Percentiles rank a stretch among this genome's conserved stretches.
Conservation (phyloP, 1,284 basidiomycete genomes). For the Ustilago loliicola region DNA sequence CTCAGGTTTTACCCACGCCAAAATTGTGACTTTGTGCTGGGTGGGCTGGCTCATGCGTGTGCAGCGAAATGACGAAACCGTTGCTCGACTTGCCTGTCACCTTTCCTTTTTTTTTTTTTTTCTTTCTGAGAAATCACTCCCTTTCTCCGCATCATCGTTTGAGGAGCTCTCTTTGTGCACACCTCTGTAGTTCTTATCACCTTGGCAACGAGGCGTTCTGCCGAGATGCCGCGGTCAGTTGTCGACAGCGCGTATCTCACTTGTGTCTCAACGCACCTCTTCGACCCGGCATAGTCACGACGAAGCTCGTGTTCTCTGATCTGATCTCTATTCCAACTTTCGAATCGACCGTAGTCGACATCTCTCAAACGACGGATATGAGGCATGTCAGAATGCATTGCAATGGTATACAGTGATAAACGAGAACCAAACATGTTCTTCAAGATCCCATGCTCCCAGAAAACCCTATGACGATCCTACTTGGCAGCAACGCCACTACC, state of each 20-base stretch:
- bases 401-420: constrained; percentile 32
- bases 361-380: neutral
- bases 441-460: too few relatives aligned
- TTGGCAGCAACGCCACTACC: constrained; percentile 38
- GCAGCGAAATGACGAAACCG: constrained; percentile 39
- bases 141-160: neutral
- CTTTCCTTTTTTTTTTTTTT: neutral
- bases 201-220: neutral
- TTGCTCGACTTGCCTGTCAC: constrained; percentile 17
- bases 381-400: constrained; percentile 9
- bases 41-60: constrained; percentile 12
- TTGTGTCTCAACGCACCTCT: too few relatives aligned
- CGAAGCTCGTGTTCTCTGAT: neutral
- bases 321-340: constrained; percentile 1
- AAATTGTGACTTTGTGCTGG: neutral
- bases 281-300: too few relatives aligned
- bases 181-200: neutral
- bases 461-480: constrained; percentile 8
- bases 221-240: too few relatives aligned
- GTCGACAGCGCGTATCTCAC: too few relatives aligned
- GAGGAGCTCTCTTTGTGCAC: neutral
- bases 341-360: neutral
- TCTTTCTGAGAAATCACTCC: neutral
- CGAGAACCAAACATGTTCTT: too few relatives aligned
- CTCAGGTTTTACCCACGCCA: constrained; percentile 1